Percentiles rank a stretch among this genome's conserved stretches.
Conservation (phyloP, 208 protist species). For the Acanthamoeba healyi region DNA sequence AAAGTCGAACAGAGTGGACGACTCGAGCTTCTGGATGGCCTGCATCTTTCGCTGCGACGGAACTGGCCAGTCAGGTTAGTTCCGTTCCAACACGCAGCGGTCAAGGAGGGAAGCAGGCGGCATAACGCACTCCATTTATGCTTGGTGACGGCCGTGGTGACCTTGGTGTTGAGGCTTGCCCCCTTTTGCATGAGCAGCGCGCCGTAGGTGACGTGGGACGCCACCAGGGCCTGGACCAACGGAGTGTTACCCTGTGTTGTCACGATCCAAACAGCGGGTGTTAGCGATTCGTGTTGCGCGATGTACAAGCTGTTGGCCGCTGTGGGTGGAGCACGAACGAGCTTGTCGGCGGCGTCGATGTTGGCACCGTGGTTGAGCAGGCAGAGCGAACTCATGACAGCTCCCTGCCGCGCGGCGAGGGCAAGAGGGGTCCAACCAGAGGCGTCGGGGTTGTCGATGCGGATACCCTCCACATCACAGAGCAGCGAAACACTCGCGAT, state of each 20-base stretch:
- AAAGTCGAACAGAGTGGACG: conserved; percentile 11
- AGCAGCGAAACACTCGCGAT: conserved; percentile 10
- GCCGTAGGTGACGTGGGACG: not conserved
- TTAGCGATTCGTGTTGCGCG: not conserved
- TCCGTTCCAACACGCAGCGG: no score
- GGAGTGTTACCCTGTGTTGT: not conserved
- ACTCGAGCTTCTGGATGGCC: not conserved
- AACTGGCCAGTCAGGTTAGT: no score
- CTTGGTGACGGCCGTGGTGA: not conserved
- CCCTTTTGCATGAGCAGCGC: conserved; percentile 38
- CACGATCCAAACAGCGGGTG: not conserved
- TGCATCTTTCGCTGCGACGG: not conserved
- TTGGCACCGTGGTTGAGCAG: conserved; percentile 37
- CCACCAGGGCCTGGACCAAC: conserved; percentile 9
- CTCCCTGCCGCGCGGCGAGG: not conserved
- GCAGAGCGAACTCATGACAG: conserved; percentile 2
- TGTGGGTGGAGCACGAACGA: not conserved
- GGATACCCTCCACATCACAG: not conserved
- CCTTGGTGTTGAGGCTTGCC: conserved; percentile 16
- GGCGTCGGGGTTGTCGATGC: not conserved
- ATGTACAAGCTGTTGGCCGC: not conserved
- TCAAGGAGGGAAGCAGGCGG: no score
- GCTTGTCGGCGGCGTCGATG: conserved; percentile 1
- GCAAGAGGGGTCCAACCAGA: not conserved
- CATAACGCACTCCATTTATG: no score